These are phyloP conservation scores for Rickenella mellea DNA, from an alignment of 768 basidiomycete species.

Conservation along the genomic window DNA sequence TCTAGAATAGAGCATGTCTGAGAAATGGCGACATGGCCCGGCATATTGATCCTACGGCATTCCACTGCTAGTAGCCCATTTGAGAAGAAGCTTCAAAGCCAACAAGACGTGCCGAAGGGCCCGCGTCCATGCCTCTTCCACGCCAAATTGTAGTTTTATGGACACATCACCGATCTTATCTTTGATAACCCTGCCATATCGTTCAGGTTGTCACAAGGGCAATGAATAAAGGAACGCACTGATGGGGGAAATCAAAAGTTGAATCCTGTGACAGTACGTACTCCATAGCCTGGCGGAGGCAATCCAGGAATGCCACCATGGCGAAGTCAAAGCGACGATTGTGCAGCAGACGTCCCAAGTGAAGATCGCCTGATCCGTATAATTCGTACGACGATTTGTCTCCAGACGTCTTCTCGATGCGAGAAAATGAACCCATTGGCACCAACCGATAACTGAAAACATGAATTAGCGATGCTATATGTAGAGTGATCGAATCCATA, in stretches of 20 bases:
- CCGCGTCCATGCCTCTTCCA: constrained; percentile 94
- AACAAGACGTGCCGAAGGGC: constrained; percentile 86
- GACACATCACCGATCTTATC: constrained; percentile 96
- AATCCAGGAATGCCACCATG: constrained; percentile 95
- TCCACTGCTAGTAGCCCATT: constrained; percentile 58
- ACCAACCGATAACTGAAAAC: constrained; percentile 72
- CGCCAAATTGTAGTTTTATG: constrained; percentile 88
- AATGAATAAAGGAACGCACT: constrained; percentile 43
- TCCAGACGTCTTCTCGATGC: constrained; percentile 74
- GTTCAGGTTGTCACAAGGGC: not conserved
- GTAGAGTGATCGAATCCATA: no score
- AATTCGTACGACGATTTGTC: constrained; percentile 85
- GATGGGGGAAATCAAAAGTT: constrained; percentile 72
- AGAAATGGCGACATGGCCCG: no score
- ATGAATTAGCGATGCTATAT: not conserved
- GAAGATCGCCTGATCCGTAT: constrained; percentile 90
- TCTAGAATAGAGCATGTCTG: no score
- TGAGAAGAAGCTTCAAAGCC: constrained; percentile 79
- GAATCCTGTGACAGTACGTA: constrained; percentile 68
- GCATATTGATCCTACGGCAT: no score
- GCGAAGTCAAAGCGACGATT: constrained; percentile 94
- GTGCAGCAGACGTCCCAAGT: constrained; percentile 80
- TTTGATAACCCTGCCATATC: constrained; percentile 59
- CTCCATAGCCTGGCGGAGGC: constrained; percentile 86
- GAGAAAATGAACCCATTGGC: constrained; percentile 92